phyloP scores from a whole-genome alignment of 1,284 basidiomycete genomes.

The Moesziomyces antarcticus region DNA sequence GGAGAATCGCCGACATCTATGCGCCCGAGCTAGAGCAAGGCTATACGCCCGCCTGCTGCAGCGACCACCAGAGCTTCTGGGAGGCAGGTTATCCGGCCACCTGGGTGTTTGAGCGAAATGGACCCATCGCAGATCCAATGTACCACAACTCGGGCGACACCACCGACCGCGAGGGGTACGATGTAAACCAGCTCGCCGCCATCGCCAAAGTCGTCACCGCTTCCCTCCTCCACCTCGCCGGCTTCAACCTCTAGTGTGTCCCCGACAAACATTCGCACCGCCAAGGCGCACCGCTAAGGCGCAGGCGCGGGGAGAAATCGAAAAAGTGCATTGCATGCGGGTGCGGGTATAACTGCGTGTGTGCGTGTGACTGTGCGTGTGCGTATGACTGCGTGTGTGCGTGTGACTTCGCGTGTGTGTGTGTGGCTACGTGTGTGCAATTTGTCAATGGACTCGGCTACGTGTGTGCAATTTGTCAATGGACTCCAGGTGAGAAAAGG shows the following conservation, averaged over 20 bases:
- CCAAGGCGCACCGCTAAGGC: no score
- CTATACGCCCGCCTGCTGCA: constrained; percentile 65
- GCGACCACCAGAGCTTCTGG: constrained; percentile 67
- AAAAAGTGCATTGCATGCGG: not conserved
- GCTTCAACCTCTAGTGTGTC: constrained; percentile 8
- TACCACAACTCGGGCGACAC: constrained; percentile 67
- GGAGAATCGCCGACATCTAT: constrained; percentile 60
- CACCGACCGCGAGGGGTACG: constrained; percentile 57
- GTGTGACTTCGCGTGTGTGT: no score
- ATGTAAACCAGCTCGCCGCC: constrained; percentile 60
- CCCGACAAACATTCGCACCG: no score
- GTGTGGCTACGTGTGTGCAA: no score
- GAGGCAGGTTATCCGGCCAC: constrained; percentile 46
- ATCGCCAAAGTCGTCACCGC: constrained; percentile 62
- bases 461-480: no score
- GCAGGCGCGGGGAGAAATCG: no score
- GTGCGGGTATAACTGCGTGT: constrained; percentile 31
- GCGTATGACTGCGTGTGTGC: no score
- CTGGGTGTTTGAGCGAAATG: constrained; percentile 68
- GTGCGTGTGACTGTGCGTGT: not conserved
- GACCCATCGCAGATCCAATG: constrained; percentile 64
- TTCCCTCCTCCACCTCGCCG: constrained; percentile 44
- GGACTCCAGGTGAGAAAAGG: no score
- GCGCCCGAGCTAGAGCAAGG: constrained; percentile 53
- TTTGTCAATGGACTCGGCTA: no score